Percentiles rank a stretch among this genome's conserved stretches.
Conservation (phyloP, 75 land plant genomes). For the Azolla pinnata region DNA sequence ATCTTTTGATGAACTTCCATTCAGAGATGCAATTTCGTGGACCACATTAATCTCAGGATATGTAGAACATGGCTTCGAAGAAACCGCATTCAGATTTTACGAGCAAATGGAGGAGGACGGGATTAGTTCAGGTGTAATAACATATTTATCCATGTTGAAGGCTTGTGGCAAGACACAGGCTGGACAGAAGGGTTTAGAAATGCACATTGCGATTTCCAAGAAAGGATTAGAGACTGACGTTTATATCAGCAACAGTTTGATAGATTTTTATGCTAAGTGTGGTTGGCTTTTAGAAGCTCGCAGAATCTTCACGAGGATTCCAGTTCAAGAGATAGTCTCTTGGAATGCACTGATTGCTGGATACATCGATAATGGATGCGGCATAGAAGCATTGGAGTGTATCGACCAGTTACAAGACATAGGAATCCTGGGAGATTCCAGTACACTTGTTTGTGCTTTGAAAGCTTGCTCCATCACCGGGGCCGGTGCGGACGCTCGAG, state of each 20-base stretch:
- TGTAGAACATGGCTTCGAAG: not conserved
- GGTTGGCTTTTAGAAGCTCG: constrained; percentile 11
- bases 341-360: constrained; percentile 28
- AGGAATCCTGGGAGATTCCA: constrained; percentile 28
- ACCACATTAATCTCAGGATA: constrained; percentile 13
- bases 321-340: constrained; percentile 8
- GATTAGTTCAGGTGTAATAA: constrained; percentile 4
- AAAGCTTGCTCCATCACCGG: constrained; percentile 25
- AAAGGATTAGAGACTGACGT: constrained; percentile 2
- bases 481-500: not conserved
- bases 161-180: constrained; percentile 4
- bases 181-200: constrained; percentile 5
- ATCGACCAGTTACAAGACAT: constrained; percentile 27
- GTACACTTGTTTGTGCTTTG: constrained; percentile 37
- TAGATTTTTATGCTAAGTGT: constrained; percentile 27
- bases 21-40: constrained; percentile 25
- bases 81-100: constrained; percentile 8
- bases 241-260: not conserved
- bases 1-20: constrained; percentile 20
- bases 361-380: constrained; percentile 15
- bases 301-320: constrained; percentile 7
- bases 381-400: constrained; percentile 18
- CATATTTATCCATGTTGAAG: constrained; percentile 4
- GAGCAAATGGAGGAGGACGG: constrained; percentile 10
- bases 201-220: constrained; percentile 3